These are phyloP conservation scores for Malassezia cuniculi DNA, from an alignment of 1,284 basidiomycete genomes.

Conservation along the genomic window DNA sequence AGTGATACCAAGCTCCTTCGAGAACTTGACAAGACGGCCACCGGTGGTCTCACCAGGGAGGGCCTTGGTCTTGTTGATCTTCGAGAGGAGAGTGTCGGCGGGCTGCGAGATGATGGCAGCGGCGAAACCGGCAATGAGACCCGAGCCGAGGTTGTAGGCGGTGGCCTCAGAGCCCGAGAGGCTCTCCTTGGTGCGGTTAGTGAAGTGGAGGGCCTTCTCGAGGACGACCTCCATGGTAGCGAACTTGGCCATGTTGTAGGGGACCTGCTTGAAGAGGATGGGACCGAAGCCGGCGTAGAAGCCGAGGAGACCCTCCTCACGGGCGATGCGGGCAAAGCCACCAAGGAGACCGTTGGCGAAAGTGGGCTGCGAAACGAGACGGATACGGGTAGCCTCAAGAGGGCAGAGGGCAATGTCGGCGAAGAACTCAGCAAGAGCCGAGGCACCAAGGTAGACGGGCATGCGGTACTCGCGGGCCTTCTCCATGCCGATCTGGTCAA, in stretches of 20 bases:
- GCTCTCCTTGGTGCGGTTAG: constrained; percentile 50
- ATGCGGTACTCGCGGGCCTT: constrained; percentile 41
- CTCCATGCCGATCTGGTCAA: constrained; percentile 38
- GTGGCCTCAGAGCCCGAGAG: constrained; percentile 40
- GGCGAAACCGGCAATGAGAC: constrained; percentile 44
- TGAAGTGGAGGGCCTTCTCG: constrained; percentile 48
- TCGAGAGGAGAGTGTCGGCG: constrained; percentile 47
- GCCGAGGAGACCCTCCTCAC: constrained; percentile 41
- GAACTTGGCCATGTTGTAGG: constrained; percentile 50
- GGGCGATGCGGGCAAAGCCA: constrained; percentile 37
- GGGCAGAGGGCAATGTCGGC: constrained; percentile 46
- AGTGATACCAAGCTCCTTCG: constrained; percentile 48
- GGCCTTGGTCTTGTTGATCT: constrained; percentile 55
- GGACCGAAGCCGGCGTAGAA: constrained; percentile 49
- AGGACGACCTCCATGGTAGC: constrained; percentile 42
- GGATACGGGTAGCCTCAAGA: constrained; percentile 45
- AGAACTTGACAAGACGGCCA: constrained; percentile 49
- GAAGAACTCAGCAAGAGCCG: constrained; percentile 44
- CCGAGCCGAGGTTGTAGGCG: constrained; percentile 40
- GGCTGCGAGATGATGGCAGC: constrained; percentile 45
- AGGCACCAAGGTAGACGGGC: constrained; percentile 42
- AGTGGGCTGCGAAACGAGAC: constrained; percentile 43
- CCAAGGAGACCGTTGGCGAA: constrained; percentile 43
- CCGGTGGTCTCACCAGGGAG: constrained; percentile 50
- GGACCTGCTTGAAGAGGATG: constrained; percentile 44